A percentile compares a stretch with the other conserved stretches of the same genome.
These are phyloP conservation scores for Climacium dendroides DNA, from an alignment of 225 moss, liverwort and hornwort genomes.

Conservation along the genomic window DNA sequence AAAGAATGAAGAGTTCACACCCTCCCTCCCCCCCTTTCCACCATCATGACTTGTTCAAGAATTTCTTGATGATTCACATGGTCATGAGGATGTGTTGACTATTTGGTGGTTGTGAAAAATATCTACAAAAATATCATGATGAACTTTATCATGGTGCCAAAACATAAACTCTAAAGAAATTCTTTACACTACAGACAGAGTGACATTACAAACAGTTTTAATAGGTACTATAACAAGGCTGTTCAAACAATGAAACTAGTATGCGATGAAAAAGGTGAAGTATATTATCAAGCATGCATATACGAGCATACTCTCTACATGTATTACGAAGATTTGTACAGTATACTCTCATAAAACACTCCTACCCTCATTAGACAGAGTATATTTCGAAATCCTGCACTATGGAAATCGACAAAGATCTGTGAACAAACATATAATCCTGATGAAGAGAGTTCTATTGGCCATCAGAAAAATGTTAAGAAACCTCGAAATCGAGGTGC, in stretches of 20 bases:
- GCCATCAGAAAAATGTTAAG: neutral
- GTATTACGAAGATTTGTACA: neutral
- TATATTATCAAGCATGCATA: neutral
- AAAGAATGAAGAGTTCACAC: neutral
- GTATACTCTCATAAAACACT: neutral
- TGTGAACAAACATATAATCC: neutral
- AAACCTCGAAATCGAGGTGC: neutral
- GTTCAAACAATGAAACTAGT: neutral
- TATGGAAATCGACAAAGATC: neutral
- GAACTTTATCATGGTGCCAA: neutral
- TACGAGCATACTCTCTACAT: neutral
- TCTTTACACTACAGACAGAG: neutral
- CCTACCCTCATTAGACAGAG: neutral
- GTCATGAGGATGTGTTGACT: neutral
- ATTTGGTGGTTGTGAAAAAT: neutral
- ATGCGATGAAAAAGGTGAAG: neutral
- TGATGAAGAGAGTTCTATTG: neutral
- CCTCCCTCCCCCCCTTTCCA: no score
- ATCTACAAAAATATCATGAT: neutral
- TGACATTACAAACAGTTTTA: neutral
- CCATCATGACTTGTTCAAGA: neutral
- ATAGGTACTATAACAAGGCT: neutral
- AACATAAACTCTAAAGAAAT: neutral
- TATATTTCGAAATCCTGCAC: neutral
- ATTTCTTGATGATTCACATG: neutral